phyloP scores from a whole-genome alignment of 305 asterid species.

The Fraxinus baroniana region DNA sequence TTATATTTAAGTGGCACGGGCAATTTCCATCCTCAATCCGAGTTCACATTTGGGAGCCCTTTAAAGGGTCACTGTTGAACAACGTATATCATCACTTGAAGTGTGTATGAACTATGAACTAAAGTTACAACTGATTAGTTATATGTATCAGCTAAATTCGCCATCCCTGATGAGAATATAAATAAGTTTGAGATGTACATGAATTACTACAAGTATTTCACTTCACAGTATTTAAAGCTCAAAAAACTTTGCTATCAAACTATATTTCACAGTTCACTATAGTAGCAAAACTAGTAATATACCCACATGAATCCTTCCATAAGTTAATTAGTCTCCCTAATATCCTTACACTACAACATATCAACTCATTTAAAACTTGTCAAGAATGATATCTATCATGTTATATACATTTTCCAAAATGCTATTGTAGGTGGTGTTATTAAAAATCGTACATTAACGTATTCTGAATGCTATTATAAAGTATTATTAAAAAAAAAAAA shows the following conservation, averaged over 20 bases:
- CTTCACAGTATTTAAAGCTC: not conserved
- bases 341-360: too few relatives aligned
- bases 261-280: not conserved
- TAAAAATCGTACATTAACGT: too few relatives aligned
- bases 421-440: too few relatives aligned
- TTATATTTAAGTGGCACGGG: not conserved
- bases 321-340: not conserved
- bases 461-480: too few relatives aligned
- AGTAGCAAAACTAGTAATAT: conserved; percentile 1
- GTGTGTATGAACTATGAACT: not conserved
- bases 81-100: not conserved
- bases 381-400: too few relatives aligned
- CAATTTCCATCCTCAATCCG: too few relatives aligned
- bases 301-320: not conserved
- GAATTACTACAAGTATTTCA: not conserved
- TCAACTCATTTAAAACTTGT: too few relatives aligned
- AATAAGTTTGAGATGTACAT: not conserved
- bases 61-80: too few relatives aligned
- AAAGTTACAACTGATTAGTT: not conserved
- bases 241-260: not conserved
- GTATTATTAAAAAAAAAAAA: too few relatives aligned
- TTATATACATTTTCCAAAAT: too few relatives aligned
- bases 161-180: not conserved
- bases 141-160: not conserved
- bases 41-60: too few relatives aligned